Evolutionary conservation across 768 basidiomycete species (phyloP), one percentile per base, ranked within the genome.

Genomic region (Russula sp.): DNA sequence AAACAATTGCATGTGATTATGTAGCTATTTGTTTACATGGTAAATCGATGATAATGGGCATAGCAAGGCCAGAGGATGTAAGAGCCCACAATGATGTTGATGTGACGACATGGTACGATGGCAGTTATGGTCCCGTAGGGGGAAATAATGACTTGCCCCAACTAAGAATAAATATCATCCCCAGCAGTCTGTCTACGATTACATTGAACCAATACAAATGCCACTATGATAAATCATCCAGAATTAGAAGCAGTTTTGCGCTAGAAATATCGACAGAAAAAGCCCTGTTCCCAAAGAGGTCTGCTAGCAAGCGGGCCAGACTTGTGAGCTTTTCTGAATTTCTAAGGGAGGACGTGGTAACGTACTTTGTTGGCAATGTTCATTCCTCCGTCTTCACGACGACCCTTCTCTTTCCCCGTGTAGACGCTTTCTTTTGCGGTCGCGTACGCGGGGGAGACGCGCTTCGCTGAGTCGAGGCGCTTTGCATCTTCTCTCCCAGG

Each of bases 321-420:
- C 8, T 27, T 22, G 32, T 60, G 52, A 60, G 22, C 2, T 34
- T 18, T 34, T 27, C 35, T 39, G 2, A 22, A 47, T 6, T 6
- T 48, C 34, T 18, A 53, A n/a, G 45, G 39, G 18, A 31, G 37
- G 11, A 55, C n/a, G 27, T 1, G 27, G 47, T 10, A 8, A 55
- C 58, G 32, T 37, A 60, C 63, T 22, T 37, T 6, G n/a, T 45
- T 22, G 18, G 52, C 44, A 27, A 27, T n/a, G 10, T 50, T 60
- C 16, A 64, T 39, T 60, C 59, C 40, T 66, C 65, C 13, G 16
- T 35, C 37, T 48, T 65, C 42, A 61, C 39, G 1, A 50, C 57
- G 22, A 57, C 64, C 40, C 31, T 67, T 49, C 58, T 62, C 50
- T 68, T 66, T 1, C 65, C 67, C 27, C 65, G 61, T 13, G 55